Evolutionary conservation across 73 alveolate species (phyloP).

Genomic region (Blepharisma stoltei): DNA sequence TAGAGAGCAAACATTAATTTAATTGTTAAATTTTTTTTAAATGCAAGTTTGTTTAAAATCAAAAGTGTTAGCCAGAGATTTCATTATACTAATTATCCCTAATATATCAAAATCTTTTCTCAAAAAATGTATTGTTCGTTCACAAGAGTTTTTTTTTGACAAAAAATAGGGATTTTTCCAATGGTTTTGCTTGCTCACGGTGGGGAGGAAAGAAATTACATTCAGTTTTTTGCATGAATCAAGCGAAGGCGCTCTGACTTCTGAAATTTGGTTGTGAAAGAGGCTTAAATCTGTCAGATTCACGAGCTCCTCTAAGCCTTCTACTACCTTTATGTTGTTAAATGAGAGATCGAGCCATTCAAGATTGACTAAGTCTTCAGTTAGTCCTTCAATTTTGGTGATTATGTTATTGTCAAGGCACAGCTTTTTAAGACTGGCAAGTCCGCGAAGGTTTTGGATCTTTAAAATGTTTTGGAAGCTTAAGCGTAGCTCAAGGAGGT

Average conservation of each 20-base stretch:
- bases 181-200: too few species aligned
- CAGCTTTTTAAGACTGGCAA: conserved; percentile 49
- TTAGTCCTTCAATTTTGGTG: conserved; percentile 60
- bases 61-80: too few species aligned
- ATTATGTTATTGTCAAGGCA: conserved; percentile 75
- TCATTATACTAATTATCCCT: too few species aligned
- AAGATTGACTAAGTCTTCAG: conserved; percentile 66
- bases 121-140: too few species aligned
- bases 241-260: conserved; percentile 64
- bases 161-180: too few species aligned
- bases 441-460: conserved; percentile 60
- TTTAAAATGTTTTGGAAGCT: conserved; percentile 57
- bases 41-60: too few species aligned
- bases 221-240: conserved; percentile 61
- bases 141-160: too few species aligned
- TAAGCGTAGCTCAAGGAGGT: conserved; percentile 53
- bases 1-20: too few species aligned
- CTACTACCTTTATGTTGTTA: conserved; percentile 70
- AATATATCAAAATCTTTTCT: too few species aligned
- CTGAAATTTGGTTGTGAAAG: conserved; percentile 59
- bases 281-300: conserved; percentile 75
- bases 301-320: conserved; percentile 68
- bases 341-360: conserved; percentile 86
- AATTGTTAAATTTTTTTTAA: too few species aligned
- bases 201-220: conserved; percentile 66